Evolutionary conservation across 352 stramenopile genomes (phyloP).

Genomic region (Pythium aquatile): DNA sequence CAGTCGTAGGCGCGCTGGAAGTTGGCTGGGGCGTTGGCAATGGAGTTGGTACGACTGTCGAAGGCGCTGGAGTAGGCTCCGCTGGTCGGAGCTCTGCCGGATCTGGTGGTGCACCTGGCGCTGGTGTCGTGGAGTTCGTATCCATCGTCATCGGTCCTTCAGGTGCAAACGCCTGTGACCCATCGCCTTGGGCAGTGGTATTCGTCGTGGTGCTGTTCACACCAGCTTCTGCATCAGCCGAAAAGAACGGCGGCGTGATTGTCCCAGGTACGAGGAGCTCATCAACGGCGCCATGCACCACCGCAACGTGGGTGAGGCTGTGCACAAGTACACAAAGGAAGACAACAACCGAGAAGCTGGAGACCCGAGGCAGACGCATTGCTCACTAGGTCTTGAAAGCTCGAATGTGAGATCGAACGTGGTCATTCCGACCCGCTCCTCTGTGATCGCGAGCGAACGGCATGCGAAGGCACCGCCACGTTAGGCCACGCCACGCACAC

Average conservation of each 20-base stretch:
- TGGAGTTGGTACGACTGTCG: neutral
- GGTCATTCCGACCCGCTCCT: neutral
- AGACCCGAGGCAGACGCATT: neutral
- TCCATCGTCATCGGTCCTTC: neutral
- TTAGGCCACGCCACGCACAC: neutral
- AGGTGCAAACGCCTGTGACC: neutral
- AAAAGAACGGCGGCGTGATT: constrained; percentile 1
- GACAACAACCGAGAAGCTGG: neutral
- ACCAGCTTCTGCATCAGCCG: neutral
- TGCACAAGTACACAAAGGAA: neutral
- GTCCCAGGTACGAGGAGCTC: neutral
- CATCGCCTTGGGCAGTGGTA: neutral
- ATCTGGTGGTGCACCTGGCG: neutral
- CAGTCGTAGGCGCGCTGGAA: neutral
- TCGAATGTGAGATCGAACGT: neutral
- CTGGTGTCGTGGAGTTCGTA: neutral
- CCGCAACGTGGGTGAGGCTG: neutral
- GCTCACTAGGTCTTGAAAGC: neutral
- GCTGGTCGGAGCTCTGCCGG: neutral
- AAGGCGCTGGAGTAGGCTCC: neutral
- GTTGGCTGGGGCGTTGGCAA: neutral
- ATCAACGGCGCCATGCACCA: neutral
- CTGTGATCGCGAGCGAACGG: neutral
- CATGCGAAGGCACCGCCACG: neutral
- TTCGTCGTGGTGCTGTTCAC: neutral